Conservation (phyloP, 202 grass and related monocot genomes). For the Elaeis oleifera region DNA sequence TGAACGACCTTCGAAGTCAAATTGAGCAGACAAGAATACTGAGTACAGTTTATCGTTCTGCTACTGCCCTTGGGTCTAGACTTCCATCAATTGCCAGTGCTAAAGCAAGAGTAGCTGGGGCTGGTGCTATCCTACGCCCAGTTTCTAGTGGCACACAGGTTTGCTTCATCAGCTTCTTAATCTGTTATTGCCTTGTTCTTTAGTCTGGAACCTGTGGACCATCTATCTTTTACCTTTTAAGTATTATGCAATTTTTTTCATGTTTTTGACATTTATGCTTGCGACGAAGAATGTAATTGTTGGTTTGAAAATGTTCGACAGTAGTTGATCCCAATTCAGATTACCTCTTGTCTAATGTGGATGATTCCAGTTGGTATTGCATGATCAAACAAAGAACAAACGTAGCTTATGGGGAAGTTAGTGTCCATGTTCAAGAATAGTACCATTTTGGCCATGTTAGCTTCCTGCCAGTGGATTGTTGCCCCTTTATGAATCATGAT, state of each 20-base stretch:
- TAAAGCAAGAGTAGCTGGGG: slow-evolving; percentile 87
- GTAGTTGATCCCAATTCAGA: too few species aligned
- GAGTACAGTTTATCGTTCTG: slow-evolving; percentile 91
- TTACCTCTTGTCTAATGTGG: too few species aligned
- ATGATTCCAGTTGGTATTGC: too few species aligned
- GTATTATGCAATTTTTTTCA: neutral
- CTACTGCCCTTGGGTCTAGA: slow-evolving; percentile 79
- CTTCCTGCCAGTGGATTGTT: too few species aligned
- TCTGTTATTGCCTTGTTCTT: neutral
- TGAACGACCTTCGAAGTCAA: slow-evolving; percentile 91
- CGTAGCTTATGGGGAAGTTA: too few species aligned
- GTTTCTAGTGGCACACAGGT: slow-evolving; percentile 94
- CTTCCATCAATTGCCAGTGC: slow-evolving; percentile 96
- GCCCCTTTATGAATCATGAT: too few species aligned
- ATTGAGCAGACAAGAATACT: slow-evolving; percentile 91
- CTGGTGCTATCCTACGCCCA: slow-evolving; percentile 87
- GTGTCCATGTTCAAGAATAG: too few species aligned
- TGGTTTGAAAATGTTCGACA: too few species aligned
- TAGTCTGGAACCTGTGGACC: neutral
- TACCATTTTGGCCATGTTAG: too few species aligned
- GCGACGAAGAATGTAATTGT: too few species aligned
- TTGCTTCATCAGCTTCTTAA: slow-evolving; percentile 12
- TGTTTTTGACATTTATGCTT: neutral
- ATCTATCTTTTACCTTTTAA: neutral
- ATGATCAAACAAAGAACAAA: too few species aligned